Evolutionary conservation across 345 rosid species (phyloP), one percentile per base, ranked within the genome.

Genomic region (Clarkia xantiana): DNA sequence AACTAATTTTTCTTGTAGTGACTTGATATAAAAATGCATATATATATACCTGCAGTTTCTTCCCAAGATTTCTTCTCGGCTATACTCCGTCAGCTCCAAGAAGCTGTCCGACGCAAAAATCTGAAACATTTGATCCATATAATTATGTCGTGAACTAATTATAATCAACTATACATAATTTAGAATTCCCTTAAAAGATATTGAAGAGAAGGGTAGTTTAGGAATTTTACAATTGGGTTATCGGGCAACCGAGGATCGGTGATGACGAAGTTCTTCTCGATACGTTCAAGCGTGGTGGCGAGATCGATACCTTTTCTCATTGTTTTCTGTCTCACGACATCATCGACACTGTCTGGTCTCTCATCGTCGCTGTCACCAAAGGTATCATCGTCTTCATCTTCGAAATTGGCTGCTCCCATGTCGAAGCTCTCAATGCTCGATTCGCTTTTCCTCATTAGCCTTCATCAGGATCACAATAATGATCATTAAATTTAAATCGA

Each of bases 261-360:
- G 39, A 90, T 86, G 76, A 90, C 97, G 60, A 90, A 90, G 56
- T 90, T 90, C 54, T 90, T 90, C 82, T 90, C 97, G 9, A 90
- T 90, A 70, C 97, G 97, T 63, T 90, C 97, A 1, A 90, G 95
- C 6, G 97, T 90, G 15, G 97, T 90, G 1, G 97, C 97, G 3
- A 90, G 77, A 71, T 90, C 97, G 7, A 90, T 83, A 65, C 97
- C 95, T 72, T 86, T 90, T 67, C 97, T 90, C 97, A 86, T 90
- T 67, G 86, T 91, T 66, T 77, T 86, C 64, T 77, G 80, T 64
- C 95, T 81, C 14, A 70, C 86, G 73, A 73, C 78, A 61, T 86
- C 91, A 46, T 90, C 94, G 6, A 90, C 62, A 53, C 81, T 81
- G 42, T 86, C 80, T 1, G 84, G 81, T 59, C 88, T 77, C 55